Evolutionary conservation across 768 basidiomycete genomes (phyloP), one percentile per base, ranked within the genome.

Genomic region (Podaxis pistillaris): DNA sequence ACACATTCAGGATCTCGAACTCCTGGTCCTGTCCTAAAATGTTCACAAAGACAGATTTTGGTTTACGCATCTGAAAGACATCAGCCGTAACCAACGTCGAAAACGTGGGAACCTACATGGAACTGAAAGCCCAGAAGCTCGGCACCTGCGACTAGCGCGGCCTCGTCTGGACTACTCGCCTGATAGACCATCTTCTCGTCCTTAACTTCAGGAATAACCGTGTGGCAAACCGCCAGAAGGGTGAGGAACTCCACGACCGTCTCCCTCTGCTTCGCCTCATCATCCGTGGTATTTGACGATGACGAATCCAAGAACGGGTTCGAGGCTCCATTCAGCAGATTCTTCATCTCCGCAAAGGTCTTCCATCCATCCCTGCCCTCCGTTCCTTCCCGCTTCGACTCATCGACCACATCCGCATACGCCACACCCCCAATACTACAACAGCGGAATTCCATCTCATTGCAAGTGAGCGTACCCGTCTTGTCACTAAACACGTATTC

Each of bases 111-210:
- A 82, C 93, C 66, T 68, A 97, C 96, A 67, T 94, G 92, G 74
- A 99, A 99, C 64, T 90, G 90, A 73, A 93, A 98, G 0, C 94
- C 95, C 65, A 98, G 75, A 50, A 91, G 71, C 70, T 98, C 95
- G 0, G 97, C 97, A 4, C 97, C 97, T 0, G 90, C 86, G 0
- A 99, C 97, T 46, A 99, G 78, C 1, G 97, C 97, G 0, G 95
- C 97, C 74, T 99, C 96, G 70, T 98, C 97, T 0, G 97, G 97
- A 78, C 94, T 96, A 65, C 93, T 96, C 1, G 97, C 97, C 73
- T 99, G 97, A 70, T 89, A 99, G 9, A 89, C 79, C 65, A 92
- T 90, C 81, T 95, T 96, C n/a, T 85, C 95, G 63, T 93, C 86
- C 68, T 83, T 87, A 58, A 88, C 75, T 76, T 98, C 97, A 1